These are phyloP conservation scores for Mycena albidolilacea DNA, from an alignment of 768 basidiomycete genomes.

Conservation along the genomic window DNA sequence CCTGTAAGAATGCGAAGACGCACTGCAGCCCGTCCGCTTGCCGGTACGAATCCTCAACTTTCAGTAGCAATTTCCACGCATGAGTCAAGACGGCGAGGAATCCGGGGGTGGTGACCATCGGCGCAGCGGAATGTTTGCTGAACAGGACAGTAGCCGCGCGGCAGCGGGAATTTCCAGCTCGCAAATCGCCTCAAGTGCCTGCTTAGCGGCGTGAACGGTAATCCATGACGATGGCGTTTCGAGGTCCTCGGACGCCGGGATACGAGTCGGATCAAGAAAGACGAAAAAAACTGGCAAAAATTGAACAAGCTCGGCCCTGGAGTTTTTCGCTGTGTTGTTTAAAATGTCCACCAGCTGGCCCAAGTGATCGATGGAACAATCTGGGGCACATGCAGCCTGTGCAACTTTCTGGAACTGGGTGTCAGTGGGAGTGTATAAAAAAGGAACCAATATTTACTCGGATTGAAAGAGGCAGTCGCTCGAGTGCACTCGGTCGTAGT, in stretches of 20 bases:
- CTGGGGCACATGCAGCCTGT: no score
- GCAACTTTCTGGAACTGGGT: no score
- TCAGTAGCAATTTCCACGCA: neutral
- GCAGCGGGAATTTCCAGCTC: neutral
- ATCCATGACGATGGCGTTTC: no score
- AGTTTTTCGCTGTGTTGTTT: neutral
- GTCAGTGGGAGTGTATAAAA: no score
- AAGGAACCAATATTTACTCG: no score
- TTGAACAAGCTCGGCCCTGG: neutral
- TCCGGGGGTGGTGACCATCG: neutral
- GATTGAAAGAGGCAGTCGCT: no score
- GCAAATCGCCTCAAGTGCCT: neutral
- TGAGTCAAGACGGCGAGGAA: neutral
- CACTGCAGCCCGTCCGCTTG: no score
- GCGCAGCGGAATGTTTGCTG: neutral
- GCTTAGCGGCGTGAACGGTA: neutral
- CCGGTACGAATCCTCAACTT: neutral
- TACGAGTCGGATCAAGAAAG: neutral
- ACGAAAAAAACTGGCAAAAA: neutral
- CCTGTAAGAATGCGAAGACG: neutral
- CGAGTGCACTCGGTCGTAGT: no score
- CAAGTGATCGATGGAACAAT: no score
- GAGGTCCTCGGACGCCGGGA: neutral
- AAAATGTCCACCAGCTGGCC: neutral
- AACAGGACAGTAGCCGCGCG: neutral